Base-by-base conservation (phyloP, 2,329 filamentous ascomycete species). In the Seiridium unicorne region DNA sequence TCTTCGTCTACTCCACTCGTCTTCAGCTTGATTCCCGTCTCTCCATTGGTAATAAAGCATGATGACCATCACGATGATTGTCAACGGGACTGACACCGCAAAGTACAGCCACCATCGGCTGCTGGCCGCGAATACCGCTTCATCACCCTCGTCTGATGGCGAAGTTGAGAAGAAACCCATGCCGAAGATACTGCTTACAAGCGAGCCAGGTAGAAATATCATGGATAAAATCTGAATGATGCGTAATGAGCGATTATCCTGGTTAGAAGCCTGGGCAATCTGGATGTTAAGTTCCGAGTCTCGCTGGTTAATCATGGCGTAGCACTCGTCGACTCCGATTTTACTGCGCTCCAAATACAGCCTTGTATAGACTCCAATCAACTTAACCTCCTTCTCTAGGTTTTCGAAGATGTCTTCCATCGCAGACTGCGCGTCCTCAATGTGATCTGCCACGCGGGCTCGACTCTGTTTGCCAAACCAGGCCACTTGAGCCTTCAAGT, bases 291-390 rank as follows among this genome's bases (percentile, higher is more conserved):
- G 51, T 47, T 62, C 60, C 34, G 51, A 57, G 60, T 62, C 60
- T 44, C 60, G 60, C 53, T 62, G 60, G 46, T 60, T 62, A 6
- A 46, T 60, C 60, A 57, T 54, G 9, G 60, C 60, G 57, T 56
- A 60, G 51, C 60, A 60, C 53, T 62, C 60, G 42, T 60, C 53
- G 35, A 62, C 51, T 3, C 57, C 60, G 42, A 62, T 62, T 51
- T 60, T 60, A 57, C 57, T 57, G 53, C 60, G 60, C 51, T 62
- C 60, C 5, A 62, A 48, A 34, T 62, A 60, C 13, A 62, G 60
- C 13, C 35, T 51, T 13, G 60, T 56, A 32, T 62, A 62, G n/a
- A 51, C 44, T 11, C 53, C 48, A 31, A 60, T 42, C 18, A 60
- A 57, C 11, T 46, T 60, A 13, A 62, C 60, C 31, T 62, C 57